Evolutionary conservation across 768 basidiomycete genomes (phyloP).

Genomic region (Gloeophyllum trabeum): DNA sequence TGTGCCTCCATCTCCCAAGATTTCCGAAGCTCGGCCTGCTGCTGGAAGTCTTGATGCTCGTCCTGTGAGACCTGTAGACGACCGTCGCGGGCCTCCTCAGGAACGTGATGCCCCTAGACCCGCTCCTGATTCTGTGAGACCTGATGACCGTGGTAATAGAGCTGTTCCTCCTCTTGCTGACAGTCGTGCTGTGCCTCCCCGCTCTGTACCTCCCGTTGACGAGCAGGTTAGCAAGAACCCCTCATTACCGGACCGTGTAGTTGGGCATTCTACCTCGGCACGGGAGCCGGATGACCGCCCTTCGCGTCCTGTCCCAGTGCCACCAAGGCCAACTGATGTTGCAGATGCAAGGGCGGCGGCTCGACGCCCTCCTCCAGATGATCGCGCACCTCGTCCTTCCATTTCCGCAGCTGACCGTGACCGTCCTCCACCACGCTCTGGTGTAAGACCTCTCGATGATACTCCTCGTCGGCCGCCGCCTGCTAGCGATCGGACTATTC

Average conservation of each 20-base stretch:
- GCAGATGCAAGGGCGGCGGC: too few relatives aligned
- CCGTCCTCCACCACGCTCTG: constrained; percentile 1
- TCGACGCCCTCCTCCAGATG: constrained; percentile 10
- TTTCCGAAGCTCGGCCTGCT: not conserved
- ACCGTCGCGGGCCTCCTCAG: too few relatives aligned
- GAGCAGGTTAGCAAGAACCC: constrained; percentile 12
- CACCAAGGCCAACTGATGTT: too few relatives aligned
- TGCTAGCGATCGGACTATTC: not conserved
- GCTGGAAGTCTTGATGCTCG: too few relatives aligned
- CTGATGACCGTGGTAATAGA: too few relatives aligned
- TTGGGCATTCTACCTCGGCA: constrained; percentile 3
- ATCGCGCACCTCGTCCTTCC: constrained; percentile 10
- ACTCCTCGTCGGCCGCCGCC: not conserved
- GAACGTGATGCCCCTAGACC: too few relatives aligned
- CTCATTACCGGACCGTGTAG: constrained; percentile 5
- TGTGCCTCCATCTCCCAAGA: not conserved
- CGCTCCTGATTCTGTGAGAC: too few relatives aligned
- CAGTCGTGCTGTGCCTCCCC: constrained; percentile 3
- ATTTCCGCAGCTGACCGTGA: constrained; percentile 14
- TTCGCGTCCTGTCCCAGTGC: constrained; percentile 9
- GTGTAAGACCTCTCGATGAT: not conserved
- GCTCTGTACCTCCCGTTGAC: constrained; percentile 7
- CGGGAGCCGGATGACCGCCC: not conserved
- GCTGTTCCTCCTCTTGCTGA: too few relatives aligned
- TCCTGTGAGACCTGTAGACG: too few relatives aligned